Conservation (phyloP, 2,329 filamentous ascomycete species). For the Bipolaris cookei region DNA sequence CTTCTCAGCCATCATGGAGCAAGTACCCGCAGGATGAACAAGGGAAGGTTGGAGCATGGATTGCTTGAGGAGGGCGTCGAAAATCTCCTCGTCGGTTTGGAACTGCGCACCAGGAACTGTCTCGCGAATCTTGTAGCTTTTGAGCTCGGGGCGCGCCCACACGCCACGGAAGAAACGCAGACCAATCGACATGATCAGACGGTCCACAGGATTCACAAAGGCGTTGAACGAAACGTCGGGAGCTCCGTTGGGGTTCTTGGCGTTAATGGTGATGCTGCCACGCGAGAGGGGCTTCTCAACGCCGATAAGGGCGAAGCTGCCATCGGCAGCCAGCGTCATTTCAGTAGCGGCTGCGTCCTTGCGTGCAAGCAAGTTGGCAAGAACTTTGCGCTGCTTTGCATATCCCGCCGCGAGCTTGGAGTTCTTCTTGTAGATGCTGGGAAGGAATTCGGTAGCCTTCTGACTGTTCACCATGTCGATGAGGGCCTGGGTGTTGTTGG, state of each 20-base stretch:
- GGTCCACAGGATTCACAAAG: conserved; percentile 37
- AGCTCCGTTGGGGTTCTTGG: conserved; percentile 37
- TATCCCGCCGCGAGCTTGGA: conserved; percentile 30
- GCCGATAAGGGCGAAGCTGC: conserved; percentile 32
- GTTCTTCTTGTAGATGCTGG: conserved; percentile 31
- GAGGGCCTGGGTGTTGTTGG: conserved; percentile 16
- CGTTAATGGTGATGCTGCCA: conserved; percentile 45
- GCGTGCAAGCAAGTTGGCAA: conserved; percentile 32
- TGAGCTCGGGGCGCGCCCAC: conserved; percentile 36
- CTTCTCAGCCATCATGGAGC: conserved; percentile 37
- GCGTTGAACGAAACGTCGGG: conserved; percentile 37
- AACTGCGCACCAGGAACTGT: conserved; percentile 32
- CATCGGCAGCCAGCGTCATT: conserved; percentile 47
- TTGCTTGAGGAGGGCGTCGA: conserved; percentile 26
- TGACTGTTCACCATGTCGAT: conserved; percentile 14
- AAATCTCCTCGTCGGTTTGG: conserved; percentile 32
- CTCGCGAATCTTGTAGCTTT: conserved; percentile 31
- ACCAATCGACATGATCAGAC: conserved; percentile 39
- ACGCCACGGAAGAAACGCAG: conserved; percentile 44
- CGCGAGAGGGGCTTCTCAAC: conserved; percentile 44
- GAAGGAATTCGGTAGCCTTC: conserved; percentile 29
- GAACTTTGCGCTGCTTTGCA: conserved; percentile 30
- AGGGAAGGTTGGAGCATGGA: conserved; percentile 32
- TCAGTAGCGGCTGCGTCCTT: conserved; percentile 33
- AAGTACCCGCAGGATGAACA: conserved; percentile 42